Evolutionary conservation across 139 green algal species (phyloP).

Genomic region (Pleodorina starrii): DNA sequence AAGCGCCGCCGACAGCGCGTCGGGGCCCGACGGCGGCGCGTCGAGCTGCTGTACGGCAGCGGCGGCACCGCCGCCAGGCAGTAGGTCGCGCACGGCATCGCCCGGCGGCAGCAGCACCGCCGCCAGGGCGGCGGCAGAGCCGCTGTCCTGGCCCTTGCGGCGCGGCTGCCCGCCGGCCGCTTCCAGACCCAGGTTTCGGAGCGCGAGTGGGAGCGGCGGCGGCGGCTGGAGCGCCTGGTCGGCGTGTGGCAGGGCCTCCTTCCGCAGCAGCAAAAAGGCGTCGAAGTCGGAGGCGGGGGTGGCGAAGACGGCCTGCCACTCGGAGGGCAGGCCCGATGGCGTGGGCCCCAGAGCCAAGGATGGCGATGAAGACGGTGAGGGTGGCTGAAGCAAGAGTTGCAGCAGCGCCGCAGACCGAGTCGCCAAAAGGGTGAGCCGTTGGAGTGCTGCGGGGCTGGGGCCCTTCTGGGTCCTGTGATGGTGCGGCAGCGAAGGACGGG

Average conservation of each 20-base stretch:
- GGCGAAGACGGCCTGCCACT: slow-evolving; percentile 54
- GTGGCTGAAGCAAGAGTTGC: slow-evolving; percentile 44
- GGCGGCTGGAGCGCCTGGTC: slow-evolving; percentile 10
- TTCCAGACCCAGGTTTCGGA: neutral
- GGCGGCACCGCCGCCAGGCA: neutral
- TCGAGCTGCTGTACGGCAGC: neutral
- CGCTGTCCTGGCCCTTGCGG: neutral
- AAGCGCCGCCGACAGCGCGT: slow-evolving; percentile 44
- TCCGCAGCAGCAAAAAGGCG: slow-evolving; percentile 70
- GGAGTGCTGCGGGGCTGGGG: neutral
- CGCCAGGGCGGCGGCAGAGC: neutral
- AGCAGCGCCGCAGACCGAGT: slow-evolving; percentile 37
- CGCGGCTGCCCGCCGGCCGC: no score
- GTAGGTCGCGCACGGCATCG: slow-evolving; percentile 9
- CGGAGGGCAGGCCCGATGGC: neutral
- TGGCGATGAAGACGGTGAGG: neutral
- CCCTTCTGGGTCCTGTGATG: slow-evolving; percentile 18
- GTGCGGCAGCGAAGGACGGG: no score
- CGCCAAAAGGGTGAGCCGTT: slow-evolving; percentile 9
- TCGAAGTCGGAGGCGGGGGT: slow-evolving; percentile 72
- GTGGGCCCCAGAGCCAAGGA: neutral
- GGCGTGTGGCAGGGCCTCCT: slow-evolving; percentile 70
- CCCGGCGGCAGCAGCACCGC: slow-evolving; percentile 26
- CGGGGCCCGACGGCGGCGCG: neutral
- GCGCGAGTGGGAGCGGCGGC: neutral